A percentile compares a stretch with the other conserved stretches of the same genome.
phyloP scores from a whole-genome alignment of 192 early-diverging fungal species.

The Coemansia sp. region DNA sequence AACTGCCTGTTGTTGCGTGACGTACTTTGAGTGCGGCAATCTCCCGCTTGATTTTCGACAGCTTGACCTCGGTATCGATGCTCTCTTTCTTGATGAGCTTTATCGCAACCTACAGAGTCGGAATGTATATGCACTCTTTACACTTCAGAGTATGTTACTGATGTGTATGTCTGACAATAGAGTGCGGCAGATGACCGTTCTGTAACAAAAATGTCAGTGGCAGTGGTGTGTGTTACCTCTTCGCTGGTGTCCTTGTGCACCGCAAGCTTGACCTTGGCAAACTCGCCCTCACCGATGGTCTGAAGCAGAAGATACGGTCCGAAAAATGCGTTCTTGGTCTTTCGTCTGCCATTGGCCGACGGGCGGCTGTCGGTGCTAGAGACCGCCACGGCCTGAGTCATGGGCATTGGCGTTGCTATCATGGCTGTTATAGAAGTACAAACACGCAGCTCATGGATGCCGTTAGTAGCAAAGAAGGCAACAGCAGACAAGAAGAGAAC shows the following conservation, averaged over 20 bases:
- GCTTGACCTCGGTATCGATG: slow-evolving; percentile 76
- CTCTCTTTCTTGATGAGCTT: slow-evolving; percentile 93
- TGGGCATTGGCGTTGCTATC: slow-evolving; percentile 53
- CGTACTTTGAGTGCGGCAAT: slow-evolving; percentile 89
- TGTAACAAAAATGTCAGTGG: neutral
- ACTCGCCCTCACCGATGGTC: slow-evolving; percentile 96
- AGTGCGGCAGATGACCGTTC: neutral
- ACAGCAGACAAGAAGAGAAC: slow-evolving; percentile 10
- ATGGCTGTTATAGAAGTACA: slow-evolving; percentile 15
- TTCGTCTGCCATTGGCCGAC: slow-evolving; percentile 42
- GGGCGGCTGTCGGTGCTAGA: slow-evolving; percentile 42
- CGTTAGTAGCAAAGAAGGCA: slow-evolving; percentile 13
- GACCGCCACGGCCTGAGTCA: slow-evolving; percentile 56
- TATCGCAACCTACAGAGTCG: slow-evolving; percentile 69
- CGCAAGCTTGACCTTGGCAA: slow-evolving; percentile 96
- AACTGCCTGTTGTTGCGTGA: slow-evolving; percentile 4
- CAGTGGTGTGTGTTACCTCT: slow-evolving; percentile 47
- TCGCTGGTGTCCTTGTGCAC: slow-evolving; percentile 73
- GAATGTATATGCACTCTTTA: neutral
- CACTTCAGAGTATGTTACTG: neutral
- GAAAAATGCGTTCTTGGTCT: slow-evolving; percentile 65
- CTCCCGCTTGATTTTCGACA: slow-evolving; percentile 91
- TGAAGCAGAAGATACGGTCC: slow-evolving; percentile 93
- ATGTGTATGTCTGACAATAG: neutral
- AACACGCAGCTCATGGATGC: slow-evolving; percentile 5